Conservation (phyloP, 163 green algal genomes). For the Scenedesmus sp. region DNA sequence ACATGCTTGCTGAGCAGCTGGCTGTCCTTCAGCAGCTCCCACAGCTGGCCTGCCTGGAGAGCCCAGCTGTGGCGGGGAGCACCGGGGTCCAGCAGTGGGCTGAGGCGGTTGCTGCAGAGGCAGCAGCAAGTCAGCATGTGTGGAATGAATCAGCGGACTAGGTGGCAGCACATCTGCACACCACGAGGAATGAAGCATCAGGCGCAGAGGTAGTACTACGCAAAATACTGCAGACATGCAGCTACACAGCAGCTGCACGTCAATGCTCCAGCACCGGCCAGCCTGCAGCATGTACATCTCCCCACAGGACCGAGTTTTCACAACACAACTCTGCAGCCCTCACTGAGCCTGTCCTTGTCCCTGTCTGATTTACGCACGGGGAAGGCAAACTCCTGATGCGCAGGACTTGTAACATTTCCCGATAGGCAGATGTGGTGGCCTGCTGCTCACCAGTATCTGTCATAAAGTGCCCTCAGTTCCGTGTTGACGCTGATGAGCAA, state of each 20-base stretch:
- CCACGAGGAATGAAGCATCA: not conserved
- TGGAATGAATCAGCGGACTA: not conserved
- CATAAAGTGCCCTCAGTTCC: conserved; percentile 81
- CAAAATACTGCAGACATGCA: too few species aligned
- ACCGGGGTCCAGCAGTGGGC: not conserved
- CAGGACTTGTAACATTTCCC: not conserved
- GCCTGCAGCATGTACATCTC: too few species aligned
- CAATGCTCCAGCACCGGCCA: too few species aligned
- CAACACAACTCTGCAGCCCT: too few species aligned
- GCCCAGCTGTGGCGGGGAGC: not conserved
- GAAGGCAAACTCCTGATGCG: not conserved
- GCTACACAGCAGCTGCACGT: too few species aligned
- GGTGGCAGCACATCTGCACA: not conserved
- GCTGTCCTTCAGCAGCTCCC: conserved; percentile 62
- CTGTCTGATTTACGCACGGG: too few species aligned
- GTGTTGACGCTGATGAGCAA: conserved; percentile 77
- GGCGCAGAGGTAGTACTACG: too few species aligned
- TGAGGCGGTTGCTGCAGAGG: conserved; percentile 18
- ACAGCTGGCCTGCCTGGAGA: conserved; percentile 58
- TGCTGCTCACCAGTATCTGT: conserved; percentile 76
- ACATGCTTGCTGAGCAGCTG: conserved; percentile 50
- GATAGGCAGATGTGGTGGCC: too few species aligned
- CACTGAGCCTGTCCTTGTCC: too few species aligned
- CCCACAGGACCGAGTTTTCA: too few species aligned
- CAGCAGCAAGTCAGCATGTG: not conserved